Evolutionary conservation across 2,329 filamentous ascomycete genomes (phyloP), one percentile per base, ranked within the genome.

Genomic region (Leptographium radiaticola): DNA sequence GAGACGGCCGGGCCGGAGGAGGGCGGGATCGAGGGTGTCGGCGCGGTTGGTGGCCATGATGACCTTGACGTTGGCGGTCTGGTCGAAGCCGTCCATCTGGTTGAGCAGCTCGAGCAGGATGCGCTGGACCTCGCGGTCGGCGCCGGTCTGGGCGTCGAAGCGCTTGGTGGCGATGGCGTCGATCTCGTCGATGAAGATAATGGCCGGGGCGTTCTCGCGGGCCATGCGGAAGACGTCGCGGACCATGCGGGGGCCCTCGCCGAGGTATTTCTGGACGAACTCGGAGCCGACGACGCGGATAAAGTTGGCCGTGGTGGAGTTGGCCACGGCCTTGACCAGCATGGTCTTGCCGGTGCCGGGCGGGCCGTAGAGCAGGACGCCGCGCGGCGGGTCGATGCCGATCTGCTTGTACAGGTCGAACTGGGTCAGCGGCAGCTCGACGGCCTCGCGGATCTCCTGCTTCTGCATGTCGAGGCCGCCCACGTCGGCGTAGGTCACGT

Each of bases 1-100:
- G 56, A 98, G 78, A 75, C 93, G 89, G 61, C 93, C 93, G 36
- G 93, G 93, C 63, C 93, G 89, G 57, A 98, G 81, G 58, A 98
- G 79, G 44, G 93, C 93, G 16, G 93, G 93, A 67, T 98, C 93
- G 60, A 98, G 79, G 8, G 93, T 98, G 70, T 97, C 93, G 60
- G 93, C 91, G 68, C 93, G 86, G 76, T 98, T 98, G 61, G 93
- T 98, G 61, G 93, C 93, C 93, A 98, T 98, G 74, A 98, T 98
- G 68, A 98, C 93, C 76, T 98, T 98, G 71, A 98, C 93, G 70
- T 98, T 98, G 68, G 89, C 87, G 0, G 89, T 95, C 71, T 98
- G 93, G 70, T 98, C 93, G 75, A 98, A 98, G 60, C 93, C 93
- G 68, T 98, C 93, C 93, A 98, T 98, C 73, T 98, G 93, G 74